Conservation (phyloP, 768 basidiomycete genomes). For the Agaricus blazei region DNA sequence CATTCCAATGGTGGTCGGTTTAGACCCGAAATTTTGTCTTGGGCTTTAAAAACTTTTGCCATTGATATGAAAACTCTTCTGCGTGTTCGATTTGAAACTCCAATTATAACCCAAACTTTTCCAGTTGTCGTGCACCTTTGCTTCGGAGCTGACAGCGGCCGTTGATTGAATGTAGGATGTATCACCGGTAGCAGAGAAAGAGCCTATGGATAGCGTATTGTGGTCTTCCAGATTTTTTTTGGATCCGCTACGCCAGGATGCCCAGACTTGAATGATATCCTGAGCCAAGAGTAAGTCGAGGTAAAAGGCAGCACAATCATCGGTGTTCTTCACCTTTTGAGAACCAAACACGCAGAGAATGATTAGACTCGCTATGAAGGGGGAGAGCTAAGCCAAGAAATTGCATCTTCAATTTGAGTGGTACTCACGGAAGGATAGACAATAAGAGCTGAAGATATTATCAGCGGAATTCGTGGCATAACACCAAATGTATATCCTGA, state of each 20-base stretch:
- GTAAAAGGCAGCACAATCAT: background rate
- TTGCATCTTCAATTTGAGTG: background rate
- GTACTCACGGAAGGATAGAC: conserved; percentile 2
- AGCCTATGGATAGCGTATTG: too few species aligned
- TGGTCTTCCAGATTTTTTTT: background rate
- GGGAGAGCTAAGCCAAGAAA: background rate
- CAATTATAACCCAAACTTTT: conserved; percentile 1
- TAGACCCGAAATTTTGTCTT: too few species aligned
- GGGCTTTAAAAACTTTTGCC: too few species aligned
- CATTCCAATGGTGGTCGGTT: too few species aligned
- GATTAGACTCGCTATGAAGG: background rate
- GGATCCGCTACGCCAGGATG: background rate
- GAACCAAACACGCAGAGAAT: conserved; percentile 2
- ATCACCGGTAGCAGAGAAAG: background rate
- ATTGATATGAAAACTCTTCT: background rate
- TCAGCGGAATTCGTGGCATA: background rate
- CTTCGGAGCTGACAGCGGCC: background rate
- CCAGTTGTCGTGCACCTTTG: background rate
- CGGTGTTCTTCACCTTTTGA: background rate
- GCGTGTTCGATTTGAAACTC: background rate
- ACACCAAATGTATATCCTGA: conserved; percentile 1
- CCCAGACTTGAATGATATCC: conserved; percentile 6
- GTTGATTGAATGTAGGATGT: too few species aligned
- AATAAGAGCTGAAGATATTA: background rate
- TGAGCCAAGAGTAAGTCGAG: background rate